phyloP scores from a whole-genome alignment of 805 yeast genomes.

The Metschnikowia gelsemii region DNA sequence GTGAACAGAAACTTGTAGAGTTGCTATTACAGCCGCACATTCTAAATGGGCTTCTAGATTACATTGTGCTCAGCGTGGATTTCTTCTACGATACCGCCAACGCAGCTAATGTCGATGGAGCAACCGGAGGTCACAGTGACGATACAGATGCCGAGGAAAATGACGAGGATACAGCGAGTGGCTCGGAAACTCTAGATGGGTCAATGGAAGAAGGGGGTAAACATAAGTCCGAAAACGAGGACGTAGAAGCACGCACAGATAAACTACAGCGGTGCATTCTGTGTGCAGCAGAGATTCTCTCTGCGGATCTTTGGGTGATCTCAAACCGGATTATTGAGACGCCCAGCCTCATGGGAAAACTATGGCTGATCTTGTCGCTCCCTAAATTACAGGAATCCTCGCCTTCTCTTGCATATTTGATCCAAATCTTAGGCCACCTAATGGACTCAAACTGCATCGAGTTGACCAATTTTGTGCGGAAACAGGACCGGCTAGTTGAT shows the following conservation, averaged over 20 bases:
- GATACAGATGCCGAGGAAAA: not conserved
- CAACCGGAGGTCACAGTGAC: not conserved
- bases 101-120: constrained; percentile 23
- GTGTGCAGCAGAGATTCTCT: constrained; percentile 40
- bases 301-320: constrained; percentile 43
- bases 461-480: constrained; percentile 66
- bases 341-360: constrained; percentile 38
- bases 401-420: constrained; percentile 39
- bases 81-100: constrained; percentile 35
- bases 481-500: constrained; percentile 69
- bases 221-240: constrained; percentile 5
- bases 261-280: constrained; percentile 38
- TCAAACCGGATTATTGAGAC: constrained; percentile 44
- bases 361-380: constrained; percentile 40
- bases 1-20: constrained; percentile 62
- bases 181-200: constrained; percentile 15
- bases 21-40: constrained; percentile 78
- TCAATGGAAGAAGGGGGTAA: constrained; percentile 3
- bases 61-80: constrained; percentile 54
- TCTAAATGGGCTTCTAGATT: constrained; percentile 63
- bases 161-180: constrained; percentile 13
- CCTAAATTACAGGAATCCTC: constrained; percentile 36
- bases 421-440: constrained; percentile 81
- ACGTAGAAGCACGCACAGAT: constrained; percentile 32
- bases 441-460: constrained; percentile 60